Evolutionary conservation across 805 yeast genomes (phyloP).

Genomic region (Schizosaccharomyces cryophilus): DNA sequence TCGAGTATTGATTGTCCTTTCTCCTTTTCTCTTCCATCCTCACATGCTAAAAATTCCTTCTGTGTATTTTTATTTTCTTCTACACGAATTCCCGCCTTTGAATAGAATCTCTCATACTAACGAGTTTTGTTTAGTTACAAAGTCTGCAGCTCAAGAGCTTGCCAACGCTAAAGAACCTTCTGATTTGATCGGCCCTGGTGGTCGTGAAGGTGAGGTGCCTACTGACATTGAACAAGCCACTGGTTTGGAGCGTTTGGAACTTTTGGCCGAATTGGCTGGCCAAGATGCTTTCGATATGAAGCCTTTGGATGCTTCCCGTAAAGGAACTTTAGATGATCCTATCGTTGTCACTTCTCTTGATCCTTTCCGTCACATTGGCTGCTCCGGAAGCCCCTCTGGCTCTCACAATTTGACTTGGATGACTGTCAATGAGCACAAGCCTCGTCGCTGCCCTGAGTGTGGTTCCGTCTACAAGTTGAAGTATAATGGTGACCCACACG

Average conservation of each 20-base stretch:
- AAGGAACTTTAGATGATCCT: slow-evolving; percentile 78
- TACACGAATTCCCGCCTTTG: no score
- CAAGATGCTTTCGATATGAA: slow-evolving; percentile 66
- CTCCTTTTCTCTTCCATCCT: no score
- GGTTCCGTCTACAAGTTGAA: slow-evolving; percentile 82
- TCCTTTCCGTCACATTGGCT: slow-evolving; percentile 71
- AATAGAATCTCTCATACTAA: neutral
- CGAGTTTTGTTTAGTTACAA: neutral
- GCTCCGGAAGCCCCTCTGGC: slow-evolving; percentile 88
- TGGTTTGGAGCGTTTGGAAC: slow-evolving; percentile 90
- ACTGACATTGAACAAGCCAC: slow-evolving; percentile 91
- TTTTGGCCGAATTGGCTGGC: slow-evolving; percentile 86
- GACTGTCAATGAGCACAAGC: neutral
- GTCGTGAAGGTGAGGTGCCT: slow-evolving; percentile 62
- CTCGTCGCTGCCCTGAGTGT: slow-evolving; percentile 15
- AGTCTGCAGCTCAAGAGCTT: neutral
- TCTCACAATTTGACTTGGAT: slow-evolving; percentile 56
- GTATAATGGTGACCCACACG: slow-evolving; percentile 32
- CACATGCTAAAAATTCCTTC: no score
- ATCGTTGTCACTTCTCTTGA: slow-evolving; percentile 72
- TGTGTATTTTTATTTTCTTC: no score
- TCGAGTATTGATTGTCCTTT: no score
- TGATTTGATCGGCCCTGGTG: slow-evolving; percentile 26
- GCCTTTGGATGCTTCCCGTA: slow-evolving; percentile 70
- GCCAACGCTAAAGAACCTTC: neutral